A percentile compares a stretch with the other conserved stretches of the same genome.
These are phyloP conservation scores for Hortiboletus campestris DNA, from an alignment of 768 basidiomycete species.

Conservation along the genomic window DNA sequence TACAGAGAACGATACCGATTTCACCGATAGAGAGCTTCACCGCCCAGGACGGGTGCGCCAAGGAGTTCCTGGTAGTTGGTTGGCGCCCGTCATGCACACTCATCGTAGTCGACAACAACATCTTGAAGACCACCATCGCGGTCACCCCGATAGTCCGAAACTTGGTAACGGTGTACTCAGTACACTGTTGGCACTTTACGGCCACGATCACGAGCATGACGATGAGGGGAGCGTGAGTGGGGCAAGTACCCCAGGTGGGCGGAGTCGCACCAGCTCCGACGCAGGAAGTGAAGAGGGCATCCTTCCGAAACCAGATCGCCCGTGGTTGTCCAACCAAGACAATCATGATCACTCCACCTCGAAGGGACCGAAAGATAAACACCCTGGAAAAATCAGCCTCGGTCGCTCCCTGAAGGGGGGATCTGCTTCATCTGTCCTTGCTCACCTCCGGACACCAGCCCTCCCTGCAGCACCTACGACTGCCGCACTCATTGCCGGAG, in stretches of 20 bases:
- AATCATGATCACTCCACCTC: neutral
- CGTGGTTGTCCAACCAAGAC: constrained; percentile 20
- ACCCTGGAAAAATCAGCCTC: constrained; percentile 5
- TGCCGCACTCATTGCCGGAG: constrained; percentile 69
- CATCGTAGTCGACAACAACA: constrained; percentile 1
- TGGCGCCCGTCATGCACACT: constrained; percentile 1
- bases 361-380: neutral
- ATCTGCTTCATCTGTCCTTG: constrained; percentile 29
- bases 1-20: constrained; percentile 7
- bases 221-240: constrained; percentile 28
- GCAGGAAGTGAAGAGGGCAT: constrained; percentile 17
- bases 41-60: constrained; percentile 14
- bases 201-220: constrained; percentile 26
- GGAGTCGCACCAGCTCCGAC: constrained; percentile 23
- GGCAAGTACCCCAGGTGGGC: constrained; percentile 16
- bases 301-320: constrained; percentile 17
- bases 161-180: constrained; percentile 59
- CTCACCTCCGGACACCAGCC: constrained; percentile 17
- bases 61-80: constrained; percentile 20
- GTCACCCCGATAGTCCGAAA: constrained; percentile 7
- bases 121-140: constrained; percentile 3
- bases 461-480: constrained; percentile 19
- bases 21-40: neutral
- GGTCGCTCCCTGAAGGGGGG: constrained; percentile 19
- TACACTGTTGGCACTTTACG: constrained; percentile 63